These are phyloP conservation scores for Austroboletus novae-zelandiae DNA, from an alignment of 1,284 basidiomycete species.

Conservation along the genomic window DNA sequence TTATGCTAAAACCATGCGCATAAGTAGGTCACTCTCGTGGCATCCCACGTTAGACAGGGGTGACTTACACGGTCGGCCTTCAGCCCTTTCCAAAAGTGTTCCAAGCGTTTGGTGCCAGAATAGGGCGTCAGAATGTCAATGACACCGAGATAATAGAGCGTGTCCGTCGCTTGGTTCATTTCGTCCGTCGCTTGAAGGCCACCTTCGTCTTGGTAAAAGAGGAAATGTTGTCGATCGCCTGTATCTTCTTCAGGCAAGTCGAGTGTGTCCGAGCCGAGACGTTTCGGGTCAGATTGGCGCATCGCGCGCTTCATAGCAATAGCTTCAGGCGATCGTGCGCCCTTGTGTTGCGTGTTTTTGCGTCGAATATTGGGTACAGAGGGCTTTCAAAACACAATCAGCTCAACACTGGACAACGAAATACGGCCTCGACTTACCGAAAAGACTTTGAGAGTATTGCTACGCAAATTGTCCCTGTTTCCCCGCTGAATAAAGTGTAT, in stretches of 20 bases:
- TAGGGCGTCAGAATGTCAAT: conserved; percentile 97
- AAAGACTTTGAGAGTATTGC: conserved; percentile 89
- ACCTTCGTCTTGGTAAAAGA: conserved; percentile 98
- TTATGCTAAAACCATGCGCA: conserved; percentile 62
- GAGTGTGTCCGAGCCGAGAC: conserved; percentile 57
- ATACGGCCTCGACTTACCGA: conserved; percentile 55
- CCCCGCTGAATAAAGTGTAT: conserved; percentile 91
- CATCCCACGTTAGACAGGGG: neutral
- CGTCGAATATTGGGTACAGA: conserved; percentile 55
- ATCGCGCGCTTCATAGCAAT: conserved; percentile 84
- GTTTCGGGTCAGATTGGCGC: conserved; percentile 79
- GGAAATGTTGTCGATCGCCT: conserved; percentile 79
- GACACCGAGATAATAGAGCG: conserved; percentile 92
- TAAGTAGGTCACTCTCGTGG: neutral
- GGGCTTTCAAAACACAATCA: conserved; percentile 45
- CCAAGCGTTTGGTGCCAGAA: conserved; percentile 73
- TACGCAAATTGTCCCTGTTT: conserved; percentile 87
- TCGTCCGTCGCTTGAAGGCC: conserved; percentile 91
- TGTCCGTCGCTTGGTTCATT: conserved; percentile 67
- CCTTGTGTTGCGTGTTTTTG: conserved; percentile 56
- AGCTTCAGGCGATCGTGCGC: conserved; percentile 65
- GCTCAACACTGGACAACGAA: neutral
- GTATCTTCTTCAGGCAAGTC: conserved; percentile 69
- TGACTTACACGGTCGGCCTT: conserved; percentile 77
- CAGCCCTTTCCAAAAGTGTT: conserved; percentile 92